Evolutionary conservation across 805 yeast genomes (phyloP), one percentile per base, ranked within the genome.

Genomic region (Maudiozyma serrabonitensis): DNA sequence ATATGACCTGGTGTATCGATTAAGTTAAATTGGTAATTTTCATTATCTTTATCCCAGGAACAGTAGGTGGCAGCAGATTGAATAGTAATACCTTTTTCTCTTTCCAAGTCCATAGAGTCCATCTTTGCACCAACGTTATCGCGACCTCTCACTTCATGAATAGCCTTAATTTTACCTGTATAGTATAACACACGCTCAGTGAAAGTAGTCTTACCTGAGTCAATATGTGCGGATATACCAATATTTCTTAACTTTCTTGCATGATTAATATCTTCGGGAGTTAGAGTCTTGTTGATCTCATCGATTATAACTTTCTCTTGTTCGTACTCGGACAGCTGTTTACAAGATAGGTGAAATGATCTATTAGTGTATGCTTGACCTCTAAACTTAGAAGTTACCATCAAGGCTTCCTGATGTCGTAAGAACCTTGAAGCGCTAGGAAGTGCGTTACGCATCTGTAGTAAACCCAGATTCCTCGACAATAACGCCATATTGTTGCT

Each of bases 1-100:
- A 95, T 93, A 69, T 93, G 99, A 40, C 99, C 99, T 3, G 99
- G 99, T 7, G 99, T 93, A 70, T 93, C 99, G 68, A 93, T 93
- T 69, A 93, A 76, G 68, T 93, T 93, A 74, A 90, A 89, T 67
- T 88, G 96, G 67, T 81, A 91, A 53, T 76, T 75, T 54, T 74
- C 68, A 43, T 72, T 67, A 49, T 78, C 82, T 64, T 86, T 87
- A 51, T 83, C 83, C 99, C 99, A 93, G 46, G 95, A 83, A 74
- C 98, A 91, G 73, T 87, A 93, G 1, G 99, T 93, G 35, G 99
- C 99, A 54, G 99, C 99, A 52, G 96, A 88, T 71, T 93, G 99
- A 66, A 93, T 93, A 46, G 99, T 93, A 63, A 93, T 93, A 69
- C 99, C 99, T 67, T 93, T 93, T 69, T 93, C 99, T 67, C 99